Percentiles rank a stretch among this genome's conserved stretches.
These are phyloP conservation scores for Corrigiola litoralis DNA, from an alignment of 179 eudicot genomes.

Conservation along the genomic window DNA sequence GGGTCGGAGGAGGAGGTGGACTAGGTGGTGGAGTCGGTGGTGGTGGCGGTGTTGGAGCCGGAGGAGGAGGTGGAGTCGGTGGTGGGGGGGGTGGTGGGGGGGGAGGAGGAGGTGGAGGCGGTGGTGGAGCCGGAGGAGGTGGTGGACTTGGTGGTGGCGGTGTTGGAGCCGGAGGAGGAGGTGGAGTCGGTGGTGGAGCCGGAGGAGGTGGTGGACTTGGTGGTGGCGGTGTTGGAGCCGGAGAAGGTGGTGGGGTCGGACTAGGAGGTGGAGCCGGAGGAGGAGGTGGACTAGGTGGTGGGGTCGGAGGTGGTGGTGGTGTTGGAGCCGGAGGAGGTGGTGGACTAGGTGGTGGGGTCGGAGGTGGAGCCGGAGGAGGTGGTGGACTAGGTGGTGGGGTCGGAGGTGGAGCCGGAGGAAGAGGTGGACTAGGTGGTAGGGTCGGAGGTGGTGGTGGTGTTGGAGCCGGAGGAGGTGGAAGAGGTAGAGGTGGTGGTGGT, in stretches of 20 bases:
- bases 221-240: background rate
- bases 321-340: background rate
- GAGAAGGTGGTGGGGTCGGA: background rate
- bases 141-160: background rate
- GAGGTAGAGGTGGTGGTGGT: background rate
- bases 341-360: background rate
- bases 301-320: background rate
- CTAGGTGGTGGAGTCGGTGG: background rate
- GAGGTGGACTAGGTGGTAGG: background rate
- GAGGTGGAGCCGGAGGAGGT: background rate
- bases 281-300: background rate
- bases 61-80: background rate
- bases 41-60: background rate
- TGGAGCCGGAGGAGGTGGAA: background rate
- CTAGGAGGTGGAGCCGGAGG: background rate
- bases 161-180: background rate
- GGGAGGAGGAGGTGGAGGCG: background rate
- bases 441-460: background rate
- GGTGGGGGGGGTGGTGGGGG: background rate
- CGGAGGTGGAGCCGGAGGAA: background rate
- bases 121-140: slow-evolving; percentile 2
- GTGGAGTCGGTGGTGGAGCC: background rate
- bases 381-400: background rate
- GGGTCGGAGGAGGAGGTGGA: background rate
- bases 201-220: background rate